Base-by-base conservation (phyloP, 208 protist genomes). In the Acanthamoeba lenticulata region DNA sequence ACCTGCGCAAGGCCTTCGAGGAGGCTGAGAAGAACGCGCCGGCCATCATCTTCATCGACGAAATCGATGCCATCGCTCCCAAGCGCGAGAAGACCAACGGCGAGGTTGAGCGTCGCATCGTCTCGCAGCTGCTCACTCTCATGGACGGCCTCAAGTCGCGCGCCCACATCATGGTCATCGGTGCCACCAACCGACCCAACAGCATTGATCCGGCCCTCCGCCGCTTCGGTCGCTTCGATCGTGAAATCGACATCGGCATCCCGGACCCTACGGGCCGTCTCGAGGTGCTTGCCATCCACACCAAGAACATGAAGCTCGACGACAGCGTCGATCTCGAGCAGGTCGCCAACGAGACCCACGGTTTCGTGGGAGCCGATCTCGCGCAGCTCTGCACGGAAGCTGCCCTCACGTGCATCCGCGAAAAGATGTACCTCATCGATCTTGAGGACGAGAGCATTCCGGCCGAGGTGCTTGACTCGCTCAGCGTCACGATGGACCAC, bases 41-140 rank as follows among this genome's bases (percentile, higher is more conserved):
- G 47, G 96, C 99, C 45, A 99, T 99, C 97, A 99, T 99, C 95
- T 99, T 99, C 97, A 99, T 99, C 96, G 99, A 99, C 96, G 99
- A 99, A 97, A 99, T 99, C 92, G 99, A 99, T 97, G 98, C 99
- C 17, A 99, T 99, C 94, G 99, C 99, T 11, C 99, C 99, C 69
- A 99, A 99, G 97, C 98, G 99, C 95, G 99, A 99, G 79, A 99
- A 99, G 95, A 97, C 99, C 34, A 97, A 99, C 96, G 99, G 99
- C 91, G 99, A 99, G 97, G 99, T 99, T 77, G 99, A 99, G 97
- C 99, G 99, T 95, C 98, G 99, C 95, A 99, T 99, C 96, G 99
- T 99, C 13, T 99, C 99, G 34, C 99, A 99, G 98, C 98, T 99
- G 27, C 97, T 99, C 34, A 99, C 99, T 29, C 98, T 99, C 11